These are phyloP conservation scores for Tylopilus sp. DNA, from an alignment of 1,284 basidiomycete species.

Conservation along the genomic window DNA sequence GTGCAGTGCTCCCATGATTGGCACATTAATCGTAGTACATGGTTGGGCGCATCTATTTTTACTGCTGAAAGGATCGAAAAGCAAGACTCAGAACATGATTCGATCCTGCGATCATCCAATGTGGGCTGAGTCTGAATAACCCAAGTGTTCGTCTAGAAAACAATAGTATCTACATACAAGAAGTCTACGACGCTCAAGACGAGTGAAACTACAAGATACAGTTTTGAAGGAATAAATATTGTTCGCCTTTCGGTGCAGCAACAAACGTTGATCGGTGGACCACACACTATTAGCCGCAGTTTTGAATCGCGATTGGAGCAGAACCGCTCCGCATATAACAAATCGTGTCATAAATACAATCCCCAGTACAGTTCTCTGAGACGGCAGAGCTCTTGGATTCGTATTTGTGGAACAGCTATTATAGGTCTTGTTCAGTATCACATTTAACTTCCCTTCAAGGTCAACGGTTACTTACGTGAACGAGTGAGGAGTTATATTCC, in stretches of 20 bases:
- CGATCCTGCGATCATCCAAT: too few species aligned
- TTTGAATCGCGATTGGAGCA: not conserved
- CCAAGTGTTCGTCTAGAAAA: too few species aligned
- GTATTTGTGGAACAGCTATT: slow-evolving; percentile 48
- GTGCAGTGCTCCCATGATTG: too few species aligned
- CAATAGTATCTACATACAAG: not conserved
- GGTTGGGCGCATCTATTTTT: too few species aligned
- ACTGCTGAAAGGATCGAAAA: too few species aligned
- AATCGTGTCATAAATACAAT: slow-evolving; percentile 43
- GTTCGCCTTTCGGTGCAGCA: not conserved
- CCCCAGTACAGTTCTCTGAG: slow-evolving; percentile 42
- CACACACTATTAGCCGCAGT: not conserved
- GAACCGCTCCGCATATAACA: not conserved
- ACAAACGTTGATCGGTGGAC: not conserved
- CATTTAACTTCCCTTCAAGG: not conserved
- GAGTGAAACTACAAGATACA: not conserved
- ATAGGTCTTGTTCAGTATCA: not conserved
- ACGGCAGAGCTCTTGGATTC: slow-evolving; percentile 49
- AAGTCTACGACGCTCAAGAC: not conserved
- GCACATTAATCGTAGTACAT: too few species aligned
- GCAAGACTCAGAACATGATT: too few species aligned
- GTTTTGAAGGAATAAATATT: not conserved
- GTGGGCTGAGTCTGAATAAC: too few species aligned
- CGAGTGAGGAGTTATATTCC: slow-evolving; percentile 38
- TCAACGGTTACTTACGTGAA: not conserved